Evolutionary conservation across 2,329 filamentous ascomycete genomes (phyloP), one percentile per base, ranked within the genome.

Genomic region (Penicillium palitans): DNA sequence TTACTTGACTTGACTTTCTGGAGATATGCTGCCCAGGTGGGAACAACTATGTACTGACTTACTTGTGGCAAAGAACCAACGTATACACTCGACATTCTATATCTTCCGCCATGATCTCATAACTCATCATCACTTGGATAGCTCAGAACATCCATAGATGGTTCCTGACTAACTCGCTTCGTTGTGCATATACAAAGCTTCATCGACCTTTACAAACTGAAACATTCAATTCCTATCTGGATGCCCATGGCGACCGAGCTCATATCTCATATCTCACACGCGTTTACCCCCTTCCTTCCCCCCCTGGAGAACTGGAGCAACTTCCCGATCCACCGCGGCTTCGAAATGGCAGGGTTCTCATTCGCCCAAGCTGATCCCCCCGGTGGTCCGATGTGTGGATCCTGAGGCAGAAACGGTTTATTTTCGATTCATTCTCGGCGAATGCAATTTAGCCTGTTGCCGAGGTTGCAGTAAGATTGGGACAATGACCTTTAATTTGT

Each of bases 61-160:
- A 1, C 19, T 9, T 4, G n/a, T 42, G 49, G 37, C 49, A 39
- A 51, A 39, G 24, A 31, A 42, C 9, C 37, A 24, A 21, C 13
- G 6, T 27, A 13, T 25, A 12, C 12, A 4, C n/a, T 31, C 25
- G 15, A 41, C 31, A 4, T 17, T 2, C 37, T 19, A 52, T 19
- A 52, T 33, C 4, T 29, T 7, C 17, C 40, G 48, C 33, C 10
- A 63, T 66, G 64, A 66, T 58, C 61, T 66, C 64, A 66, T 66
- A 17, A 19, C 19, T 59, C 58, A 59, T 66, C 64, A 66, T 64
- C 41, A 21, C 39, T 25, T 47, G 13, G 10, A 15, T 6, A 35
- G n/a, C 29, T 50, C 15, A 15, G 17, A 31, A 17, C 2, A 29
- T 31, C 24, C 24, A 25, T 25, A 37, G 37, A 25, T 25, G 39